Base-by-base conservation (phyloP, 495 filamentous ascomycete genomes). In the Neurospora sp. region DNA sequence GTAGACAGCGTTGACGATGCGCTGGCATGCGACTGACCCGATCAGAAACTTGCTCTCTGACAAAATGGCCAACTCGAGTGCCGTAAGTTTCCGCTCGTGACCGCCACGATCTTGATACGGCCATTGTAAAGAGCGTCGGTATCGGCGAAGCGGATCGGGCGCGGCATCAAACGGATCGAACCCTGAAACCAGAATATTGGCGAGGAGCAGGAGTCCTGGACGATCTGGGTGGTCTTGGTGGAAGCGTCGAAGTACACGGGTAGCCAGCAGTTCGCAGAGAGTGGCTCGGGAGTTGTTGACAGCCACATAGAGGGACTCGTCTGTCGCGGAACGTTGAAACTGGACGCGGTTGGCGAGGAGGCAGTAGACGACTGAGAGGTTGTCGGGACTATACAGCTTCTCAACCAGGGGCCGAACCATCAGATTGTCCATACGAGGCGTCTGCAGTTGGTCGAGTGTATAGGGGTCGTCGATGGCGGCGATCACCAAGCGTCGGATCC, bases 131-230 rank as follows among this genome's bases (percentile, higher is more conserved):
- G 83, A 82, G 21, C 85, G 79, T 17, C 81, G 79, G 42, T 71
- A 62, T 69, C 74, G 76, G 19, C 80, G 73, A 28, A 90, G 80
- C 36, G 86, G 81, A 9, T 81, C 72, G 1, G 89, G 89, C 15
- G 88, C 88, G 59, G 87, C 86, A 71, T 88, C 75, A 71, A 90
- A 90, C 5, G 89, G 89, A 72, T 91, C 88, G 73, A 91, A 91
- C 24, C 87, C 86, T 7, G 87, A 85, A 9, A 91, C 88, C 4
- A 91, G 82, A 21, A 90, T 86, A 42, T 90, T 88, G 40, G 88
- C 85, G 6, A 91, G 81, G 0, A 87, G 77, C 0, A 90, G 79
- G 2, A 91, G 80, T 5, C 89, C 89, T n/a, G 84, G 75, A 4
- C 82, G 84, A 24, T 86, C 88, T 39, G 85, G 78, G 72, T 86